Evolutionary conservation across 345 rosid genomes (phyloP), one percentile per base, ranked within the genome.

Genomic region (Linum trigynum): DNA sequence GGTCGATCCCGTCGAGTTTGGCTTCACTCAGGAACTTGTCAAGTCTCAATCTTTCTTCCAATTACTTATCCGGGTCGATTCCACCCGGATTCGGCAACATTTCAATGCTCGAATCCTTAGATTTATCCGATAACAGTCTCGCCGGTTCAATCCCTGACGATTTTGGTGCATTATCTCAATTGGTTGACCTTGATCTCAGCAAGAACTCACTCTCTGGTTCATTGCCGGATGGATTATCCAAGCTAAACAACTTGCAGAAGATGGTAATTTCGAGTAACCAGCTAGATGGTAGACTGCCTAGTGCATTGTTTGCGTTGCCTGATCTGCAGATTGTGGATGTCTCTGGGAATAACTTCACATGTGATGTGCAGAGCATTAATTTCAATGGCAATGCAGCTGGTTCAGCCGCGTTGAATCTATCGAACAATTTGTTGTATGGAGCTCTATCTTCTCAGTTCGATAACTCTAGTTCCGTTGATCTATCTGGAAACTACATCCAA

Each of bases 251-350:
- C 15, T 75, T 83, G 80, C 48, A 76, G 70, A 77, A 79, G 65
- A 71, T 76, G 62, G 81, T 61, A 39, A 69, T 85, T 38, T 72
- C 80, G 64, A 64, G 76, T 63, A 85, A 85, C 67, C 74, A 74
- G n/a, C 50, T 74, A 23, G 67, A 65, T 39, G 70, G 73, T 65
- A 66, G 70, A 61, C 60, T 74, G 61, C 74, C 77, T 38, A 39
- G 2, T 57, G 57, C 61, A 9, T 56, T 62, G 35, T 9, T 23
- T 56, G 43, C 57, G 23, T 62, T 50, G 61, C 67, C 60, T 35
- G 66, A 57, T 16, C 57, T 74, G 70, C 65, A 7, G 56, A 35
- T 57, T 35, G 65, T 74, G 57, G 74, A 74, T 62, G 59, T 74
- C n/a, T 74, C 77, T 61, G 53, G 42, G 15, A 74, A 74, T 55